Conservation (phyloP, 768 basidiomycete species). For the Antrodiella citrinella region DNA sequence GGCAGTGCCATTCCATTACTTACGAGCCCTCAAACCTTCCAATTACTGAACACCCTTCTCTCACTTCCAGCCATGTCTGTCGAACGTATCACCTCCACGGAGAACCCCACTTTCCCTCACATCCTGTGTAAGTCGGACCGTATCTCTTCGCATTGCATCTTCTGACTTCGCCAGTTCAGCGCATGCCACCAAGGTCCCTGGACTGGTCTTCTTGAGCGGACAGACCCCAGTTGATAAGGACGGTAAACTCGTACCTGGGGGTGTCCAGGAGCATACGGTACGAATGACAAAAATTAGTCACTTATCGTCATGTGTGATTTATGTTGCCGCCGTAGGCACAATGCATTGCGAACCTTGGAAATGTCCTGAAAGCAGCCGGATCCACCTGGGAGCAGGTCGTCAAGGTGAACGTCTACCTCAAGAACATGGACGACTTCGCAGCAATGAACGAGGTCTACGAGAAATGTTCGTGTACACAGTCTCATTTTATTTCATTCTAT, state of each 20-base stretch:
- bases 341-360: constrained; percentile 46
- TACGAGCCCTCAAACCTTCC: too few species aligned
- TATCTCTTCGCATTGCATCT: constrained; percentile 4
- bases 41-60: neutral
- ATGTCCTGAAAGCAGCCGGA: constrained; percentile 44
- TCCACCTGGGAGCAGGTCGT: constrained; percentile 53
- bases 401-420: constrained; percentile 54
- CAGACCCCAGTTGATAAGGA: constrained; percentile 44
- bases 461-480: constrained; percentile 31
- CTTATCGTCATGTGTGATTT: neutral
- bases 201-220: constrained; percentile 54
- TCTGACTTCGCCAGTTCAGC: constrained; percentile 24
- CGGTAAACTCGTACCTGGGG: constrained; percentile 45
- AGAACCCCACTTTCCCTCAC: constrained; percentile 35
- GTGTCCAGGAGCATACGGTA: constrained; percentile 53
- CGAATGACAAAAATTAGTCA: too few species aligned
- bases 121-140: constrained; percentile 37
- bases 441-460: constrained; percentile 53
- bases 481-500: too few species aligned
- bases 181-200: constrained; percentile 49
- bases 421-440: constrained; percentile 48
- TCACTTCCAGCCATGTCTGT: constrained; percentile 31
- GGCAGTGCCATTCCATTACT: too few species aligned
- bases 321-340: constrained; percentile 39
- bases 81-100: constrained; percentile 46